Conservation (phyloP, 2,329 filamentous ascomycete genomes). For the Colletotrichum sp. region DNA sequence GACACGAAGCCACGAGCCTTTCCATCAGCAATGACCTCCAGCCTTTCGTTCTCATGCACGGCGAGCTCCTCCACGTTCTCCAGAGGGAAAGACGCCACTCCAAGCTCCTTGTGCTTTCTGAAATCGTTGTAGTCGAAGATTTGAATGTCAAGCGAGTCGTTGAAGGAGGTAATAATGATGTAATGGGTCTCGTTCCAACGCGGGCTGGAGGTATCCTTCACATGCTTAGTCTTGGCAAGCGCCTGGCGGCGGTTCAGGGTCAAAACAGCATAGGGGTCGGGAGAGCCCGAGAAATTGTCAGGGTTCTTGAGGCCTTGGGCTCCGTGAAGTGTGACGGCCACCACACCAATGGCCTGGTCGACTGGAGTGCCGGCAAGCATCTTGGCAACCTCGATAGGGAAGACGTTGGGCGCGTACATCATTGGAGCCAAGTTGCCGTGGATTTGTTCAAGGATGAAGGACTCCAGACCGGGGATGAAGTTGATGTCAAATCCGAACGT, state of each 20-base stretch:
- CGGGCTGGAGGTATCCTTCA: conserved; percentile 84
- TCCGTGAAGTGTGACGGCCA: conserved; percentile 89
- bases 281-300: conserved; percentile 89
- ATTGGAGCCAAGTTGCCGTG: conserved; percentile 93
- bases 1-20: conserved; percentile 81
- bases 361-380: conserved; percentile 94
- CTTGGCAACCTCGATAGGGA: conserved; percentile 98
- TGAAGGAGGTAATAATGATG: conserved; percentile 89
- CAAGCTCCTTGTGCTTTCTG: conserved; percentile 95
- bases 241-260: conserved; percentile 84
- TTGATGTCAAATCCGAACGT: conserved; percentile 98
- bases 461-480: conserved; percentile 93
- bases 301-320: conserved; percentile 93
- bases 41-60: conserved; percentile 81
- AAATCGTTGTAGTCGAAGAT: conserved; percentile 94
- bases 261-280: conserved; percentile 87
- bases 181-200: conserved; percentile 98
- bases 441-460: conserved; percentile 94
- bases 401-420: conserved; percentile 98
- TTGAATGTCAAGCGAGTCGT: conserved; percentile 83
- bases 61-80: conserved; percentile 80
- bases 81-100: conserved; percentile 82
- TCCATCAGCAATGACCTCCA: conserved; percentile 86
- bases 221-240: conserved; percentile 86
- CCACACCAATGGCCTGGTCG: conserved; percentile 92